These are phyloP conservation scores for Dothideomycetes sp. DNA, from an alignment of 2,329 filamentous ascomycete species.

Conservation along the genomic window DNA sequence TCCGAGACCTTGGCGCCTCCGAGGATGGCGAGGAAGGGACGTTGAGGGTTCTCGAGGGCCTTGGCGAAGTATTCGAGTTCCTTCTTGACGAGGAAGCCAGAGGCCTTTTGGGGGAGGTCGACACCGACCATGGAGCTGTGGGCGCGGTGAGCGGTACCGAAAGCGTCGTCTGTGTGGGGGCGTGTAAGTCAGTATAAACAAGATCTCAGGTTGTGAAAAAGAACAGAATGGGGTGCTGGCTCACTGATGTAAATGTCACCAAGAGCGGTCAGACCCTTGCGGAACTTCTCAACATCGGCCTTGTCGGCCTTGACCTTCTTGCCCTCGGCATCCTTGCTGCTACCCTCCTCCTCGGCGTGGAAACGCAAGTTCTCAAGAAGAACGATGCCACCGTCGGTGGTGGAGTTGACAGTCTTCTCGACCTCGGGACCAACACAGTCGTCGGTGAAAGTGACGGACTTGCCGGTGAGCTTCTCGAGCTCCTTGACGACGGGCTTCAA, in stretches of 20 bases:
- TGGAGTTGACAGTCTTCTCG: constrained; percentile 80
- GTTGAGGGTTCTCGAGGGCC: constrained; percentile 84
- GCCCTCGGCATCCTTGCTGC: constrained; percentile 82
- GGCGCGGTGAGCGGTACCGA: constrained; percentile 94
- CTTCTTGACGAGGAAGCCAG: constrained; percentile 99
- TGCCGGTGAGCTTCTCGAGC: constrained; percentile 64
- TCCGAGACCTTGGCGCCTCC: constrained; percentile 97
- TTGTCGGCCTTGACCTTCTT: constrained; percentile 99
- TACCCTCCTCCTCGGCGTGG: constrained; percentile 96
- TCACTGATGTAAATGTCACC: constrained; percentile 94
- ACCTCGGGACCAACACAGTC: constrained; percentile 87
- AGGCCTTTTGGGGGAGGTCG: constrained; percentile 90
- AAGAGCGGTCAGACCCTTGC: constrained; percentile 86
- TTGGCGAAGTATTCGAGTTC: constrained; percentile 99
- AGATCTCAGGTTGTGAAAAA: not conserved
- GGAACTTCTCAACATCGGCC: constrained; percentile 82
- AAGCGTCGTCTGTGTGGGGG: constrained; percentile 70
- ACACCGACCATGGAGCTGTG: constrained; percentile 99
- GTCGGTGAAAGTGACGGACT: constrained; percentile 73
- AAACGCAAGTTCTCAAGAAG: constrained; percentile 97
- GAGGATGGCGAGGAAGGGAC: constrained; percentile 96
- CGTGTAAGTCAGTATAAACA: not conserved
- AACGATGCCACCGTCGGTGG: constrained; percentile 71
- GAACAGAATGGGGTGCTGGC: constrained; percentile 36
- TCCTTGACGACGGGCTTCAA: constrained; percentile 79